Base-by-base conservation (phyloP, 2,329 filamentous ascomycete genomes). In the Fusarium dlaminii region DNA sequence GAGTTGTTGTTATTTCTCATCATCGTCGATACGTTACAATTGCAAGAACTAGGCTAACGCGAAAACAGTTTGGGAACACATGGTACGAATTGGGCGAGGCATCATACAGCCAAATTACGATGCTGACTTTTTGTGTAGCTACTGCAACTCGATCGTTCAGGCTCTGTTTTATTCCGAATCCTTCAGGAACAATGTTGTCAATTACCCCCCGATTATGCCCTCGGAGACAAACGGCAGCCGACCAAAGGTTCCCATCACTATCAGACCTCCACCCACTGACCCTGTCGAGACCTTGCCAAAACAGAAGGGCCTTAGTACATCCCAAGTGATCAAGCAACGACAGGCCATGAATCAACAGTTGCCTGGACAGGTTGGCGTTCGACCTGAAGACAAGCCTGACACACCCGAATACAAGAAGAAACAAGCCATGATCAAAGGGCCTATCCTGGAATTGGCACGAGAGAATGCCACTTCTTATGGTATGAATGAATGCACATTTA, bases 321-420 rank as follows among this genome's bases (percentile, higher is more conserved):
- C 89, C 5, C 90, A 91, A 68, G 87, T 88, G 20, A 82, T 87
- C 75, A 88, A 89, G 77, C 88, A 88, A 73, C 84, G 90, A 78
- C 86, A 87, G 75, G 84, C 87, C 68, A 83, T 90, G 74, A 88
- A 86, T 36, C 88, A 90, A 68, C 83, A 88, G 30, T 84, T 88
- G 24, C 87, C 87, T 18, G 87, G 87, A 42, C 87, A 87, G 37
- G 87, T 84, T 66, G 92, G 82, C 6, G 71, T 87, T 46, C 86
- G 95, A 76, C 93, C 94, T 14, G 96, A 98, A 82, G 96, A 98
- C 80, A 98, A 95, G 82, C 94, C 93, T 71, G 95, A 98, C 79
- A 95, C 95, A 4, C 94, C 96, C 2, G 96, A 99, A 83, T 98
- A 96, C 84, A 98, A 98, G 85, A 99, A 99, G 87, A 98, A 98